phyloP scores from a whole-genome alignment of 1,284 basidiomycete genomes.

The Cutaneotrichosporon cutaneum region DNA sequence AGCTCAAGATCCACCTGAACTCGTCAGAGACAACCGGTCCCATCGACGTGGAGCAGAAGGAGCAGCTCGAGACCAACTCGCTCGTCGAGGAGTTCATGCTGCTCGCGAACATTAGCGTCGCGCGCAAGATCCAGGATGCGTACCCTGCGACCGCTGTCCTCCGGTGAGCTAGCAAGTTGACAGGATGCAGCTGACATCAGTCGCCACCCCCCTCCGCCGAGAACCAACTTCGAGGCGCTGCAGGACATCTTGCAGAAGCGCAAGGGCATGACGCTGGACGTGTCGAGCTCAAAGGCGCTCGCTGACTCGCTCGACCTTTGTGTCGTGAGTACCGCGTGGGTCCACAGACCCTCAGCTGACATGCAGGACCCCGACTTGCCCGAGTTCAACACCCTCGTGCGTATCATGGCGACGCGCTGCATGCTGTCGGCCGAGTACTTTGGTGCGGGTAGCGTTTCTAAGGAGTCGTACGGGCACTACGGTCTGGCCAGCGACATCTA shows the following conservation, averaged over 20 bases:
- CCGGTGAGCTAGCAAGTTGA: conserved; percentile 57
- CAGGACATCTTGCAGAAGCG: conserved; percentile 89
- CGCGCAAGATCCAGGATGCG: conserved; percentile 84
- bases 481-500: conserved; percentile 95
- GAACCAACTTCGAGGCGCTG: conserved; percentile 91
- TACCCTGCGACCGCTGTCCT: conserved; percentile 96
- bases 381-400: conserved; percentile 93
- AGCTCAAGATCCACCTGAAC: conserved; percentile 95
- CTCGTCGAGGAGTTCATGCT: conserved; percentile 99
- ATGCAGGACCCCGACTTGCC: conserved; percentile 73
- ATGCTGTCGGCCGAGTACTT: conserved; percentile 99
- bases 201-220: conserved; percentile 90
- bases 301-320: conserved; percentile 87
- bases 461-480: conserved; percentile 94
- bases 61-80: conserved; percentile 88
- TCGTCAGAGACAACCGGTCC: conserved; percentile 90
- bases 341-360: neutral
- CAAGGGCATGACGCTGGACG: conserved; percentile 80
- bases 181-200: conserved; percentile 51
- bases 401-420: conserved; percentile 98
- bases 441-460: conserved; percentile 86
- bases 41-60: conserved; percentile 96
- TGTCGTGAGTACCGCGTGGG: conserved; percentile 60
- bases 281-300: conserved; percentile 87
- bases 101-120: conserved; percentile 93